Evolutionary conservation across 1,139 yeast species (phyloP).

Genomic region (Insectozyma bohioensis): DNA sequence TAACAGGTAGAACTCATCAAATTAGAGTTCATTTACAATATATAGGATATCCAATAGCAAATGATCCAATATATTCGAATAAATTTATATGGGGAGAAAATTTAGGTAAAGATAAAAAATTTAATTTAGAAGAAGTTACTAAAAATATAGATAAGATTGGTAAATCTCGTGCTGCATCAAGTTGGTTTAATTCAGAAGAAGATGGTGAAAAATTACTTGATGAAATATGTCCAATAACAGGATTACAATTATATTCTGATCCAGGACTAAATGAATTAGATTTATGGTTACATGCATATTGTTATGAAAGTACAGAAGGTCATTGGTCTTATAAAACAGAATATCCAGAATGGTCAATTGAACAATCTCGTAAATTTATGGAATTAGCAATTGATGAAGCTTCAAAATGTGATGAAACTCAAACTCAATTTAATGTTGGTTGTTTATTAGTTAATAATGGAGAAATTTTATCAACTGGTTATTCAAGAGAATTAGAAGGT

Average conservation of each 20-base stretch:
- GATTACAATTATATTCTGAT: slow-evolving; percentile 74
- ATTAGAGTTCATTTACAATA: slow-evolving; percentile 89
- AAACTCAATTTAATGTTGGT: slow-evolving; percentile 92
- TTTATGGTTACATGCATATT: slow-evolving; percentile 87
- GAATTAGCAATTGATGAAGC: slow-evolving; percentile 75
- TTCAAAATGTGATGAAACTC: slow-evolving; percentile 74
- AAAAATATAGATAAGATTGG: slow-evolving; percentile 62
- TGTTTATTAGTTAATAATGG: slow-evolving; percentile 77
- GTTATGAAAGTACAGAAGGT: slow-evolving; percentile 57
- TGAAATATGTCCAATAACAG: slow-evolving; percentile 64
- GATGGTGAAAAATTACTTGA: slow-evolving; percentile 64
- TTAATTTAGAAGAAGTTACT: slow-evolving; percentile 47
- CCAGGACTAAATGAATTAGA: slow-evolving; percentile 87
- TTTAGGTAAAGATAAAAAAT: slow-evolving; percentile 55
- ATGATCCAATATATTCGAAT: slow-evolving; percentile 83
- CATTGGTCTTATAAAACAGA: slow-evolving; percentile 79
- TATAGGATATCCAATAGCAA: slow-evolving; percentile 87
- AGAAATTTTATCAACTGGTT: slow-evolving; percentile 71
- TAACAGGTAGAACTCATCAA: slow-evolving; percentile 94
- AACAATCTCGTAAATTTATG: slow-evolving; percentile 55
- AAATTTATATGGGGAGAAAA: slow-evolving; percentile 68
- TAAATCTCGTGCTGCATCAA: slow-evolving; percentile 61
- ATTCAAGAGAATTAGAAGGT: slow-evolving; percentile 87
- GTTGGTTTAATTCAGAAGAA: slow-evolving; percentile 61
- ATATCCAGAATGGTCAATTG: slow-evolving; percentile 85